Conservation (phyloP, 306 rosid genomes). For the Acacia melanoxylon region DNA sequence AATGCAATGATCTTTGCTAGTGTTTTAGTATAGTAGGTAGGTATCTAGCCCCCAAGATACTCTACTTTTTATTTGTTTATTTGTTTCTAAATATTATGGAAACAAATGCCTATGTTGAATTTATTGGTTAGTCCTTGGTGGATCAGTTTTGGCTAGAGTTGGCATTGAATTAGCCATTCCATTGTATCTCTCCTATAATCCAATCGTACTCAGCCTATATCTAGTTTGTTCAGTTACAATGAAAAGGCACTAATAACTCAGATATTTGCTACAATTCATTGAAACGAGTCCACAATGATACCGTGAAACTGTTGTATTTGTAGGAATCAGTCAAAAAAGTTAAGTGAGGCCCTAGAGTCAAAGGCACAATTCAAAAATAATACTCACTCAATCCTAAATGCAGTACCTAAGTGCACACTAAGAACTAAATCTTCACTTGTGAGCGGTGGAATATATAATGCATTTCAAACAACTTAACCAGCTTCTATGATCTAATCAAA, state of each 20-base stretch:
- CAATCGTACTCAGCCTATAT: neutral
- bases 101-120: constrained; percentile 4
- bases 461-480: too few species aligned
- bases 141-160: constrained; percentile 25
- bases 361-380: neutral
- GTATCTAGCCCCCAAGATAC: constrained; percentile 25
- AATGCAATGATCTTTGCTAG: constrained; percentile 37
- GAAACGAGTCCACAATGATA: too few species aligned
- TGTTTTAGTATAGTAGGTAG: constrained; percentile 33
- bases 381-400: too few species aligned
- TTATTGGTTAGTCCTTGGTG: neutral
- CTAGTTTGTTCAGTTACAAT: neutral
- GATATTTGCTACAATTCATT: neutral
- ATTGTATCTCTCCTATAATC: constrained; percentile 9
- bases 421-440: too few species aligned
- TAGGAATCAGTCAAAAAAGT: too few species aligned
- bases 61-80: neutral
- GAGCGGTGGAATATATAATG: too few species aligned
- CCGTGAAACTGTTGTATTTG: too few species aligned
- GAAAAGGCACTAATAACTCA: neutral
- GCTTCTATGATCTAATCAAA: too few species aligned
- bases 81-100: neutral
- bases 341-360: neutral
- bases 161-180: constrained; percentile 20
- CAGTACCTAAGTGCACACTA: too few species aligned